Base-by-base conservation (phyloP, 192 early-diverging fungal species). In the Ambispora gerdemannii region DNA sequence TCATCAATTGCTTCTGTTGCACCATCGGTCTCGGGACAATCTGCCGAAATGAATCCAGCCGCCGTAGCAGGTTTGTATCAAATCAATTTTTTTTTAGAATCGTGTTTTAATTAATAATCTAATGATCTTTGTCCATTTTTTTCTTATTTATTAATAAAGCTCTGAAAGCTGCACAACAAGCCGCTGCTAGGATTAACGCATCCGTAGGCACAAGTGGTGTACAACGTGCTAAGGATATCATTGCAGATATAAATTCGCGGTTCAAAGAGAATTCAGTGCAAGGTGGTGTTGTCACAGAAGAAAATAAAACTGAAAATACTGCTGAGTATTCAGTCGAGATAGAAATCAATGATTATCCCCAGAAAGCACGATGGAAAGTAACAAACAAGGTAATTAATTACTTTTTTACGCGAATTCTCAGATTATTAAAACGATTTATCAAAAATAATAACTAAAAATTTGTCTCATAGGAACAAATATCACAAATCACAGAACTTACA, bases 321-420 rank as follows among this genome's bases (percentile, higher is more conserved):
- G 80, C 75, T 73, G 84, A 4, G 51, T 93, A 86, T 79, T 84
- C 88, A 3, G 75, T 82, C 66, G 96, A 99, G 80, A 90, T 99
- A 74, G 92, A 93, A 72, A 97, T 99, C 77, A 99, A 99, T 77
- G 96, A 99, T 78, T 98, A 91, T 73, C 95, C 95, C 34, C 89
- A 93, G 73, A 93, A 93, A 82, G 96, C 97, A 15, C 81, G 97
- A 63, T 92, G 93, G 90, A 90, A 88, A 72, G 96, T 98, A 33
- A 99, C 95, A 7, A 95, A 95, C 77, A 94, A 92, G 80, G 83
- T 86, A 82, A 35, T 74, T 28, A n/a, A 67, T 20, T 20, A 67
- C 3, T 19, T 31, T 43, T 74, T 17, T n/a, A n/a, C n/a, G n/a
- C n/a, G n/a, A n/a, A n/a, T n/a, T n/a, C n/a, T n/a, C n/a, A n/a